Evolutionary conservation across 805 yeast genomes (phyloP).

Genomic region (Wickerhamomyces bovis): DNA sequence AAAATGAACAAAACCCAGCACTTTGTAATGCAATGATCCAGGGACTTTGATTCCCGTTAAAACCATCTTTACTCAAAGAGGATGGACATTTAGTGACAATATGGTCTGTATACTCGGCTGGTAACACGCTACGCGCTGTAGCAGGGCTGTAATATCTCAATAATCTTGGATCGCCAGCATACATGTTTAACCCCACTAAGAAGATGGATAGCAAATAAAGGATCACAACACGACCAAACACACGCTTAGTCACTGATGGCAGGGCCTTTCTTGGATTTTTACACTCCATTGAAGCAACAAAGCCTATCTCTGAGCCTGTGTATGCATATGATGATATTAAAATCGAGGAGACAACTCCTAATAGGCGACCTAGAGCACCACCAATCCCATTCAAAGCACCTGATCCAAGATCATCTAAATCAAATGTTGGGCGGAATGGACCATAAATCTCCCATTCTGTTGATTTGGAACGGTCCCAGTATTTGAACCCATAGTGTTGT

Average conservation of each 20-base stretch:
- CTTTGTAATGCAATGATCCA: conserved; percentile 53
- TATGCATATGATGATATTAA: conserved; percentile 68
- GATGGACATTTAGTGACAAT: conserved; percentile 6
- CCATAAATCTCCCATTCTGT: conserved; percentile 52
- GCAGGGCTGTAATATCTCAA: conserved; percentile 41
- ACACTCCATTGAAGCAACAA: conserved; percentile 84
- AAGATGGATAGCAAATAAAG: conserved; percentile 64
- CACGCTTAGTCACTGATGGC: conserved; percentile 71
- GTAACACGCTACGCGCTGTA: conserved; percentile 2
- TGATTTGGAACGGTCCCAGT: conserved; percentile 55
- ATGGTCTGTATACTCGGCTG: conserved; percentile 7
- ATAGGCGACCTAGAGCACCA: conserved; percentile 54
- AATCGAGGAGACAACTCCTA: conserved; percentile 55
- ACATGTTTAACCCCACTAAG: conserved; percentile 63
- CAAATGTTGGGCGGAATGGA: conserved; percentile 67
- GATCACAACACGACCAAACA: conserved; percentile 62
- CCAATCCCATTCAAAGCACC: conserved; percentile 51
- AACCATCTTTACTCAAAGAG: not conserved
- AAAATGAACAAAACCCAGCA: conserved; percentile 44
- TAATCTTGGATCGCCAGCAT: conserved; percentile 72
- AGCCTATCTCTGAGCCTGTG: conserved; percentile 77
- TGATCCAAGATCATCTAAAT: conserved; percentile 53
- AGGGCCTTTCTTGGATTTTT: conserved; percentile 70
- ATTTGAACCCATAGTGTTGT: conserved; percentile 54
- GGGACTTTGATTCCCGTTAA: conserved; percentile 43